These are phyloP conservation scores for Pyrenophora tritici-repentis DNA, from an alignment of 2,329 filamentous ascomycete genomes.

Conservation along the genomic window DNA sequence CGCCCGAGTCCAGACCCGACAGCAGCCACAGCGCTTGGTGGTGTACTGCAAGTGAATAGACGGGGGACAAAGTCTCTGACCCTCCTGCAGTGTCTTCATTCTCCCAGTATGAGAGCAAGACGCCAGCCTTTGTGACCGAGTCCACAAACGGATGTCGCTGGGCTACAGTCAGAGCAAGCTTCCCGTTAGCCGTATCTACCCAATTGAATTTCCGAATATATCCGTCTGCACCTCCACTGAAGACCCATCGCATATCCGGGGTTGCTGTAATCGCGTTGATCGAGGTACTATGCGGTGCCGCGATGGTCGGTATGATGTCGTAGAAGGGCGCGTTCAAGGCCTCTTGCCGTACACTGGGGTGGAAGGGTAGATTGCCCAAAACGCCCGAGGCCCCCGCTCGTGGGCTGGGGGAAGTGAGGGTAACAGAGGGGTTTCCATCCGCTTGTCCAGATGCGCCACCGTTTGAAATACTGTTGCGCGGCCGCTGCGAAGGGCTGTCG, in stretches of 20 bases:
- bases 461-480: constrained; percentile 34
- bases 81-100: constrained; percentile 78
- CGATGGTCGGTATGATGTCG: constrained; percentile 96
- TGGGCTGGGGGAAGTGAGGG: constrained; percentile 55
- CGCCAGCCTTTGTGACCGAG: constrained; percentile 92
- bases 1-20: constrained; percentile 86
- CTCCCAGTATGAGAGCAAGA: constrained; percentile 97
- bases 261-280: constrained; percentile 93
- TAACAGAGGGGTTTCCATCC: constrained; percentile 53
- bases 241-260: constrained; percentile 92
- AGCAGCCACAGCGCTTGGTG: constrained; percentile 89
- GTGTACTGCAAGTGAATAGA: constrained; percentile 92
- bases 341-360: constrained; percentile 73
- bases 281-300: constrained; percentile 91
- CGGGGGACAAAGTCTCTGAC: constrained; percentile 71
- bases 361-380: constrained; percentile 51
- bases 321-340: constrained; percentile 80
- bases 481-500: constrained; percentile 51
- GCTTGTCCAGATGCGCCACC: constrained; percentile 31
- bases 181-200: constrained; percentile 91
- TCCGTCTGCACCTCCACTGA: constrained; percentile 90
- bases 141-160: constrained; percentile 97
- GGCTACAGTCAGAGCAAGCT: constrained; percentile 89
- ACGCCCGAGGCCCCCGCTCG: constrained; percentile 38
- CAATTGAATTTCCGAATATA: constrained; percentile 98